A percentile compares a stretch with the other conserved stretches of the same genome.
phyloP scores from a whole-genome alignment of 1,284 basidiomycete genomes.

The Wallemia ichthyophaga region DNA sequence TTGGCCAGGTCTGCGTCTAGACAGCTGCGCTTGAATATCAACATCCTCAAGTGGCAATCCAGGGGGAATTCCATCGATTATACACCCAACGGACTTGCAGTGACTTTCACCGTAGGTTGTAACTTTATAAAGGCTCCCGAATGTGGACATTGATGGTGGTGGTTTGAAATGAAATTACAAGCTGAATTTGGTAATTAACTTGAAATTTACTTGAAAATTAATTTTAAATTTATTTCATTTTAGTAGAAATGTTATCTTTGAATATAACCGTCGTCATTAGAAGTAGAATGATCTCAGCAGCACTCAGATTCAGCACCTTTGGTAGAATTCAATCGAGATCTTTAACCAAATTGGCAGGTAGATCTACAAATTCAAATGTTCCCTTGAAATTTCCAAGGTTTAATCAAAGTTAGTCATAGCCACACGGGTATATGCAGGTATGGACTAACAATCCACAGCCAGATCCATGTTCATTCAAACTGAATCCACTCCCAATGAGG shows the following conservation, averaged over 20 bases:
- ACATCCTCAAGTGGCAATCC: constrained; percentile 37
- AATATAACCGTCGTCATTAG: no score
- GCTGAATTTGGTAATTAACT: not conserved
- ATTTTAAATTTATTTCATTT: not conserved
- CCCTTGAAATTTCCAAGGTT: no score
- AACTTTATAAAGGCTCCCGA: constrained; percentile 65
- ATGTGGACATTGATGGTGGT: constrained; percentile 47
- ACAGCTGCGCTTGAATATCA: constrained; percentile 79
- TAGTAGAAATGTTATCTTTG: no score
- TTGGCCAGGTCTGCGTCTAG: constrained; percentile 74
- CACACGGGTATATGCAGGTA: not conserved
- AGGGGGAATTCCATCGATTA: constrained; percentile 88
- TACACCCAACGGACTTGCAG: constrained; percentile 84
- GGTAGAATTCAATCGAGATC: not conserved
- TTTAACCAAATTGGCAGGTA: not conserved
- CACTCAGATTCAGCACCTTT: no score
- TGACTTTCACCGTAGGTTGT: constrained; percentile 97
- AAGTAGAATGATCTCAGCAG: no score
- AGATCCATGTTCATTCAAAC: constrained; percentile 93
- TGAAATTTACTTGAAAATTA: not conserved
- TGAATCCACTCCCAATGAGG: constrained; percentile 84
- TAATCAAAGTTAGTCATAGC: no score
- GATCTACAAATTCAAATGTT: no score
- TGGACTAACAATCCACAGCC: constrained; percentile 19
- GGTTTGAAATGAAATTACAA: not conserved